Evolutionary conservation across 805 yeast genomes (phyloP), one percentile per base, ranked within the genome.

Genomic region (Schwanniomyces polymorphus): DNA sequence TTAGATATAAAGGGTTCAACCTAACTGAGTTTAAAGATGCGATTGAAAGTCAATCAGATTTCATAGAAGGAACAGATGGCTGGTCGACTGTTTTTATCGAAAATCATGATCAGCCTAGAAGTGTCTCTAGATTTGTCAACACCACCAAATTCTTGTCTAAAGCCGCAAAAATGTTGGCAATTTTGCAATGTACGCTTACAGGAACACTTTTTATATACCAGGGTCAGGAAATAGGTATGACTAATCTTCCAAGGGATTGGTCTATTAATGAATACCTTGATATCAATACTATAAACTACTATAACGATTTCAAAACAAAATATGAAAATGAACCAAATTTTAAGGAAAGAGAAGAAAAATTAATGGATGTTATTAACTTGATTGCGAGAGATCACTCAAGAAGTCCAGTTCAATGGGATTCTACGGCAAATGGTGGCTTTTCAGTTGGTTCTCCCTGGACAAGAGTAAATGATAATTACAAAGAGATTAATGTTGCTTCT

Each of bases 41-140:
- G 7, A 53, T 76, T 33, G 48, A 58, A 40, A 60, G 49, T 17
- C 66, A 67, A 55, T 60, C 68, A 47, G 59, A 57, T 7, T 75
- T 75, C 53, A 66, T 73, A 48, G 73, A 76, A 42, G 75, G 61
- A 17, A 72, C 80, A 14, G 85, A 80, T 52, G 81, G 81, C 14
- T 81, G n/a, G n/a, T n/a, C n/a, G n/a, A n/a, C n/a, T n/a, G n/a
- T n/a, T n/a, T n/a, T n/a, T n/a, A n/a, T n/a, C 85, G 86, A 81
- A 60, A 81, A 81, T 58, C 86, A 81, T 57, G 85, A 81, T 61
- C 84, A 78, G 55, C 78, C 84, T 10, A 70, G 85, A 57, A 65
- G 76, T 27, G 72, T 79, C 34, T 63, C 81, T n/a, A 69, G 85
- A 55, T 80, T 78, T 57, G 82, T 80, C 41, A 68, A 70, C 59